Base-by-base conservation (phyloP, 257 asterid genomes). In the Schizonepeta tenuifolia region DNA sequence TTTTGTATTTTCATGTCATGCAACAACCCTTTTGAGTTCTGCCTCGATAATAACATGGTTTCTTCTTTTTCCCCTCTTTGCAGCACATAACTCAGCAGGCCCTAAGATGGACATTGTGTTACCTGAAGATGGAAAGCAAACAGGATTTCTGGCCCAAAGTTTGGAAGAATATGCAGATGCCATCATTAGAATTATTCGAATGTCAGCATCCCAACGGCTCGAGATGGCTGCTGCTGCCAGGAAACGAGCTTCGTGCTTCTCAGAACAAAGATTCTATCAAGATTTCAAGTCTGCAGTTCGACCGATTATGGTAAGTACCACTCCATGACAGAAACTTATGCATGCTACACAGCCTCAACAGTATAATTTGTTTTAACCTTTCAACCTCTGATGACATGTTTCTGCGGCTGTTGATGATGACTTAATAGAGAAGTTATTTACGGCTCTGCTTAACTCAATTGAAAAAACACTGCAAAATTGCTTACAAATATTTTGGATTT, bases 1-100 rank as follows among this genome's bases (percentile, higher is more conserved):
- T 63, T 36, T 26, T 58, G 43, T 15, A 15, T 17, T 50, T 28
- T 41, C 62, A 38, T 13, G 20, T 50, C 62, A 15, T 31, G 70
- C 28, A 33, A 72, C 12, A 61, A 24, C 18, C 21, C 43, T 24
- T 57, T 28, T 26, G 5, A 0, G 13, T 75, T 47, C 31, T 9
- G 10, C 12, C 49, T 70, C 26, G 69, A 7, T 20, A 61, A 4
- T 44, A 61, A 7, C 64, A 35, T 1, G 43, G 33, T 63, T 31
- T 62, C 28, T 24, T 55, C 2, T 49, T 33, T 22, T 2, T 35
- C 26, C 59, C 41, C 26, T 59, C 20, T 64, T 56, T 21, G 59
- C 90, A 92, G 99, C 99, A 26, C 96, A 95, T 83, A 90, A 86
- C 63, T 95, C 96, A 35, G 99, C 98, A 56, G 99, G 98, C 38